These are phyloP conservation scores for Diutina pseudorugosa DNA, from an alignment of 1,139 yeast species.

Conservation along the genomic window DNA sequence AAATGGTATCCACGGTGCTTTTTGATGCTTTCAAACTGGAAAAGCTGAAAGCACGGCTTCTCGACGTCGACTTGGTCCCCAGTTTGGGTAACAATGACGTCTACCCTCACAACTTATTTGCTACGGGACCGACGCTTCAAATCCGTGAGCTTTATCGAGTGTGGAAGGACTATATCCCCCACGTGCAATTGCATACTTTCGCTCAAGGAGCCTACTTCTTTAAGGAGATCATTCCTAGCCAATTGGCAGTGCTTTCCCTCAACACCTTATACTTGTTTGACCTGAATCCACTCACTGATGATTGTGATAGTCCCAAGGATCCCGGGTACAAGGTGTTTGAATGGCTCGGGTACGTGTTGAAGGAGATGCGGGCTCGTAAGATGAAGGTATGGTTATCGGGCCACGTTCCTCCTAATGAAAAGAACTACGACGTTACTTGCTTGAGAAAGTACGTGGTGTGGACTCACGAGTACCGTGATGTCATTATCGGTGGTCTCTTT, in stretches of 20 bases:
- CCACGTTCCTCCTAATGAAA: constrained; percentile 78
- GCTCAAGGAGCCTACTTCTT: constrained; percentile 65
- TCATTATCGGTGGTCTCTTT: constrained; percentile 69
- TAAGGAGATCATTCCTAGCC: constrained; percentile 64
- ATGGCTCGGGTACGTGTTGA: constrained; percentile 67
- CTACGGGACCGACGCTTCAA: constrained; percentile 77
- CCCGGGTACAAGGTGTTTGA: constrained; percentile 70
- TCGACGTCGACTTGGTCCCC: constrained; percentile 42
- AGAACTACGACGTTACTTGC: constrained; percentile 63
- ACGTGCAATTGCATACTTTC: constrained; percentile 63
- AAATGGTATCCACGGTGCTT: constrained; percentile 42
- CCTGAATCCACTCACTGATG: constrained; percentile 71
- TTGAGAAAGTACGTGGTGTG: constrained; percentile 63
- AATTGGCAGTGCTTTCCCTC: constrained; percentile 65
- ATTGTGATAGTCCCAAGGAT: constrained; percentile 57
- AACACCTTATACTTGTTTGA: constrained; percentile 68
- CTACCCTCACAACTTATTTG: constrained; percentile 74
- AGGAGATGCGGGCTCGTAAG: constrained; percentile 59
- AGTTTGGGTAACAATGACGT: constrained; percentile 81
- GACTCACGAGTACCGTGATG: constrained; percentile 72
- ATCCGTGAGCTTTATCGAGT: constrained; percentile 64
- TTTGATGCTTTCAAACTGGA: constrained; percentile 34
- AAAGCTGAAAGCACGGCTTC: constrained; percentile 18
- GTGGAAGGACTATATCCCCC: constrained; percentile 69
- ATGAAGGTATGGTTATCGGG: constrained; percentile 84